A percentile compares a stretch with the other conserved stretches of the same genome.
These are phyloP conservation scores for Theobroma grandiflorum DNA, from an alignment of 441 rosid species.

Conservation along the genomic window DNA sequence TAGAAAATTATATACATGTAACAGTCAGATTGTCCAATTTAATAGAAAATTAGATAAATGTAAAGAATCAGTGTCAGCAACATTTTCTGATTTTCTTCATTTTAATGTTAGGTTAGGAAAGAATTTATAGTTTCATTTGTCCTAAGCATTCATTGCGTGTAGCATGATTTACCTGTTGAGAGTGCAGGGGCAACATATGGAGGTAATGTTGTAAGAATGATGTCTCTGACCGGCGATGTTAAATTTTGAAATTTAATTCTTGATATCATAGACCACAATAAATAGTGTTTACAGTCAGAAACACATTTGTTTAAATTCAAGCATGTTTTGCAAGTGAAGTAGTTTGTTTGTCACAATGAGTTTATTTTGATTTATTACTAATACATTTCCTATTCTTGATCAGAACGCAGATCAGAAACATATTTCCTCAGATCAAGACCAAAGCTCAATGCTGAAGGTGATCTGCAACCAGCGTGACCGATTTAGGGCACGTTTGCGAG, in stretches of 20 bases:
- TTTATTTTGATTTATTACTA: slow-evolving; percentile 12
- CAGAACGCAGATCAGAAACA: slow-evolving; percentile 81
- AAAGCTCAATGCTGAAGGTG: slow-evolving; percentile 97
- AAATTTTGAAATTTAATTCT: not conserved
- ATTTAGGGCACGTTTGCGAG: slow-evolving; percentile 83
- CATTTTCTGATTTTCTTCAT: not conserved
- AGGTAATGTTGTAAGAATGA: not conserved
- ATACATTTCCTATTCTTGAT: slow-evolving; percentile 29
- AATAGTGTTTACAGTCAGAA: not conserved
- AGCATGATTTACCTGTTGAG: slow-evolving; percentile 8
- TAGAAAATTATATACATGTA: not conserved
- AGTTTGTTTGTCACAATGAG: slow-evolving; percentile 12
- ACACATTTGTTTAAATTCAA: not conserved
- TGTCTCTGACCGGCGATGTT: not conserved
- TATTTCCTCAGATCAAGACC: slow-evolving; percentile 86
- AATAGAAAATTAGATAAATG: not conserved
- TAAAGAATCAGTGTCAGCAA: slow-evolving; percentile 10
- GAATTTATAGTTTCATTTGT: slow-evolving; percentile 8
- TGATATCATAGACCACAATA: not conserved
- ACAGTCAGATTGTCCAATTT: not conserved
- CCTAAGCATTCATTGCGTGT: slow-evolving; percentile 7
- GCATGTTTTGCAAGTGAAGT: slow-evolving; percentile 7
- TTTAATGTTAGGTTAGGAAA: not conserved
- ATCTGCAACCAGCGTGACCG: slow-evolving; percentile 97
- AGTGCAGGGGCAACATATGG: not conserved